A percentile compares a stretch with the other conserved stretches of the same genome.
These are phyloP conservation scores for Fusarium sublunatum DNA, from an alignment of 2,329 filamentous ascomycete genomes.

Conservation along the genomic window DNA sequence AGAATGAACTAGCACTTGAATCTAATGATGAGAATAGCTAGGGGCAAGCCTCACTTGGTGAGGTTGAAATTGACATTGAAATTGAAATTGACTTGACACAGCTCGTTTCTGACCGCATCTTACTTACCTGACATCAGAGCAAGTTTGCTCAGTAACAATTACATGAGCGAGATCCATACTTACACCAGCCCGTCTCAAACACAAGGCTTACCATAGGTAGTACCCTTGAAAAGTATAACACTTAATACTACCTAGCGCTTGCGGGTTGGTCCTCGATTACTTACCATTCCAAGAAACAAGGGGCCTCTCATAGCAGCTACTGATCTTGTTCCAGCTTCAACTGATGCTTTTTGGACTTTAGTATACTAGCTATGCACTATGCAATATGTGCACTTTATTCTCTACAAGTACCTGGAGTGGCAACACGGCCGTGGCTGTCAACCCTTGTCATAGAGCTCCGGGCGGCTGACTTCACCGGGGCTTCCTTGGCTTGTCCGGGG, in stretches of 20 bases:
- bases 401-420: slow-evolving; percentile 12
- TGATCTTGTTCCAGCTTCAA: slow-evolving; percentile 2
- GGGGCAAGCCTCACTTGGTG: slow-evolving; percentile 2
- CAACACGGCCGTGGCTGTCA: slow-evolving; percentile 29
- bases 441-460: slow-evolving; percentile 38
- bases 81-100: slow-evolving; percentile 15
- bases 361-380: background rate
- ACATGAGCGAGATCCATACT: slow-evolving; percentile 23
- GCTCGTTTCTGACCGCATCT: slow-evolving; percentile 5
- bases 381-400: background rate
- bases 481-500: slow-evolving; percentile 38
- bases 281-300: slow-evolving; percentile 40
- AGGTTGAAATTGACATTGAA: too few species aligned
- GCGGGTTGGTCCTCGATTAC: slow-evolving; percentile 40
- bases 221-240: slow-evolving; percentile 19
- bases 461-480: slow-evolving; percentile 38
- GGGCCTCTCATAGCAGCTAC: slow-evolving; percentile 6
- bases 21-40: background rate
- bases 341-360: slow-evolving; percentile 4
- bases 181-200: slow-evolving; percentile 18
- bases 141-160: background rate
- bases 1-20: slow-evolving; percentile 20
- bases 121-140: background rate
- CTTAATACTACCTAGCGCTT: slow-evolving; percentile 38
- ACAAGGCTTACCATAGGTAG: slow-evolving; percentile 9